A percentile compares a stretch with the other conserved stretches of the same genome.
phyloP scores from a whole-genome alignment of 2,329 filamentous ascomycete species.

The Thelonectria olida region DNA sequence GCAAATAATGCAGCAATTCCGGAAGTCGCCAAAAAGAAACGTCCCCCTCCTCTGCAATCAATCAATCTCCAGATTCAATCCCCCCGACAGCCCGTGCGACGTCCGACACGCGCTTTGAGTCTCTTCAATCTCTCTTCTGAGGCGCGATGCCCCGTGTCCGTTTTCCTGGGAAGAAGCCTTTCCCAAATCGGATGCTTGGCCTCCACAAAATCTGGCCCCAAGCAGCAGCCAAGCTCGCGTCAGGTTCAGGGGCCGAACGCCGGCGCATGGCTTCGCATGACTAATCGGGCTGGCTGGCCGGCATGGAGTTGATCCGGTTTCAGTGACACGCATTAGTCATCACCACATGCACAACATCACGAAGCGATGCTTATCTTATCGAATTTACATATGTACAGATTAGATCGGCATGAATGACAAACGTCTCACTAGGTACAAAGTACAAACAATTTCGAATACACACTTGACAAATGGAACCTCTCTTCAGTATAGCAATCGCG shows the following conservation, averaged over 20 bases:
- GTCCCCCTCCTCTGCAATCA: not conserved
- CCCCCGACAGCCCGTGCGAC: not conserved
- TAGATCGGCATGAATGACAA: too few species aligned
- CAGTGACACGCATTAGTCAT: not conserved
- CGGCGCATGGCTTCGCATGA: not conserved
- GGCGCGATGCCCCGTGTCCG: constrained; percentile 4
- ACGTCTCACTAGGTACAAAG: too few species aligned
- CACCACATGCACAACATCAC: not conserved
- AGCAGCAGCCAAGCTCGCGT: not conserved
- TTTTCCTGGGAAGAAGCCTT: constrained; percentile 4
- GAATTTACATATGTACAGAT: too few species aligned
- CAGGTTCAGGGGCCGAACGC: constrained; percentile 2
- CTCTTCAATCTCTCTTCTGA: not conserved
- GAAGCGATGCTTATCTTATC: too few species aligned
- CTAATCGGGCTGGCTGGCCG: constrained; percentile 2
- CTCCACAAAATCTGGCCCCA: constrained; percentile 9
- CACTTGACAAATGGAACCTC: too few species aligned
- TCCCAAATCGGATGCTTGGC: constrained; percentile 2
- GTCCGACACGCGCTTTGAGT: not conserved
- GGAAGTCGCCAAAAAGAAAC: constrained; percentile 2
- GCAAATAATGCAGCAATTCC: not conserved
- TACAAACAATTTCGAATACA: too few species aligned
- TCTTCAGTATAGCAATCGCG: too few species aligned
- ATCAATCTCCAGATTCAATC: constrained; percentile 1
- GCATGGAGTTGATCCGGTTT: too few species aligned